Conservation (phyloP, 805 yeast genomes). For the Saccharomyces jurei region DNA sequence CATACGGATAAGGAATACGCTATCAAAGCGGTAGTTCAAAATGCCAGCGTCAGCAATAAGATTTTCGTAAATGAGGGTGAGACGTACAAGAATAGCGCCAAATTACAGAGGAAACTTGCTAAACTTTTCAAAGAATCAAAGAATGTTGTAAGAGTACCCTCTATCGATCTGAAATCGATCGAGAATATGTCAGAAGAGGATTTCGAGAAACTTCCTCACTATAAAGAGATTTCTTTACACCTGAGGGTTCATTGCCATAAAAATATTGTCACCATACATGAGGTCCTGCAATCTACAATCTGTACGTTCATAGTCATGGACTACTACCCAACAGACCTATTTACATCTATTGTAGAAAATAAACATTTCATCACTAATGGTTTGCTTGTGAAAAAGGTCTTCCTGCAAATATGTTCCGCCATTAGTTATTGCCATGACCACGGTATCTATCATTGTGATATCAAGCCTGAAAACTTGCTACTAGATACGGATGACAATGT, state of each 20-base stretch:
- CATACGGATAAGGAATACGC: conserved; percentile 49
- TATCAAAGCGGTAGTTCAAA: conserved; percentile 59
- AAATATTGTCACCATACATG: conserved; percentile 65
- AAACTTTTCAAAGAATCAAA: conserved; percentile 21
- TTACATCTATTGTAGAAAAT: conserved; percentile 72
- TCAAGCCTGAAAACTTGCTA: conserved; percentile 90
- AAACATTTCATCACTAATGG: conserved; percentile 52
- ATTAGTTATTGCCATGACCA: conserved; percentile 73
- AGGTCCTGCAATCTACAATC: conserved; percentile 54
- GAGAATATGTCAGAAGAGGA: conserved; percentile 30
- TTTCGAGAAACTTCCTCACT: conserved; percentile 29
- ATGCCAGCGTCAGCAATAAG: conserved; percentile 28
- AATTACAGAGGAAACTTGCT: conserved; percentile 19
- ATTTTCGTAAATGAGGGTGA: conserved; percentile 7
- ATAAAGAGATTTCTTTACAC: conserved; percentile 69
- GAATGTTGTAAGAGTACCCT: conserved; percentile 22
- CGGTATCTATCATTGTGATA: conserved; percentile 87
- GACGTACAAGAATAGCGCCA: conserved; percentile 15
- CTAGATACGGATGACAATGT: conserved; percentile 51
- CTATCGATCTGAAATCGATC: conserved; percentile 25
- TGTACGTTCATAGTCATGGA: conserved; percentile 75
- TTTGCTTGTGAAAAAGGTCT: conserved; percentile 45
- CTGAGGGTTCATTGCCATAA: conserved; percentile 69
- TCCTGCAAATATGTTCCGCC: conserved; percentile 74
- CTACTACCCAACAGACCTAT: conserved; percentile 79